Conservation (phyloP, 257 asterid genomes). For the Haberlea rhodopensis region DNA sequence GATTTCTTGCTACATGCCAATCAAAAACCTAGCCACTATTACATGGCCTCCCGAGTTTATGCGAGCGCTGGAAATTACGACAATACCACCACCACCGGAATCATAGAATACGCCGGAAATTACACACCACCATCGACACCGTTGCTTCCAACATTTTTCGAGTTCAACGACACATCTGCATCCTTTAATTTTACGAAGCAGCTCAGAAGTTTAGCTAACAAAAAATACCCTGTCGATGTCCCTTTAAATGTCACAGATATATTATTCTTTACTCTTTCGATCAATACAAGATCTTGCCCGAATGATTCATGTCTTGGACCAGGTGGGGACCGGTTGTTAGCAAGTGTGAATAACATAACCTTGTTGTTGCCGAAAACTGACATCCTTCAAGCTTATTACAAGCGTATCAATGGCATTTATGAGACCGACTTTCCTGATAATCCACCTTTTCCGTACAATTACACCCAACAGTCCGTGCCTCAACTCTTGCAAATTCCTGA, state of each 20-base stretch:
- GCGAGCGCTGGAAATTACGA: conserved; percentile 26
- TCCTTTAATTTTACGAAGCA: conserved; percentile 41
- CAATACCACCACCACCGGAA: conserved; percentile 57
- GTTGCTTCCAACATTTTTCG: conserved; percentile 37
- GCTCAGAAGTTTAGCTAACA: conserved; percentile 40
- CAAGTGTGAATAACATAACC: conserved; percentile 65
- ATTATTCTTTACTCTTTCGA: conserved; percentile 41
- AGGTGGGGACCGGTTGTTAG: conserved; percentile 33
- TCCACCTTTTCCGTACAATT: conserved; percentile 44
- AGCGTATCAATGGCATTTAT: conserved; percentile 36
- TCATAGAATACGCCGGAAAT: conserved; percentile 36
- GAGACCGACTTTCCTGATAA: conserved; percentile 37
- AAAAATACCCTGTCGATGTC: conserved; percentile 39
- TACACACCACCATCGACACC: conserved; percentile 35
- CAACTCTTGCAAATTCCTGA: conserved; percentile 6
- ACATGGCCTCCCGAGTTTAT: conserved; percentile 55
- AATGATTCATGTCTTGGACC: conserved; percentile 43
- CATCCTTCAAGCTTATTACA: conserved; percentile 61
- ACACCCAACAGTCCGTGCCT: conserved; percentile 26
- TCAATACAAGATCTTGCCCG: conserved; percentile 35
- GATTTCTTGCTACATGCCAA: conserved; percentile 51
- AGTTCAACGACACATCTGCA: conserved; percentile 32
- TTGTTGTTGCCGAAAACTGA: conserved; percentile 38
- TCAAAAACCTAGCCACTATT: conserved; percentile 45
- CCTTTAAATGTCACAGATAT: conserved; percentile 28